Percentiles rank a stretch among this genome's conserved stretches.
These are phyloP conservation scores for Babjeviella inositovora DNA, from an alignment of 805 yeast genomes.

Conservation along the genomic window DNA sequence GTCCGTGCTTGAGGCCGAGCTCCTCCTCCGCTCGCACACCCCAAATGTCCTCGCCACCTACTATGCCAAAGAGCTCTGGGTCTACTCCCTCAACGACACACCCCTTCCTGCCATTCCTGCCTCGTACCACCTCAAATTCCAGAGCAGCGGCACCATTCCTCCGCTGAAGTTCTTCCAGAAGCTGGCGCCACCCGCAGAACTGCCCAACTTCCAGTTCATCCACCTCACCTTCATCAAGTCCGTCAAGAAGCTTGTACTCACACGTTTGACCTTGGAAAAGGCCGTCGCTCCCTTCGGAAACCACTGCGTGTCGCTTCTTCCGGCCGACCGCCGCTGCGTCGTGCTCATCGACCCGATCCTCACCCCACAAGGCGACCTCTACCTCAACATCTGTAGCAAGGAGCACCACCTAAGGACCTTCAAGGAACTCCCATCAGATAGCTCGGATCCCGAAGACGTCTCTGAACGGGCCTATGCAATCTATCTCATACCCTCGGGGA, in stretches of 20 bases:
- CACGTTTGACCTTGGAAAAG: not conserved
- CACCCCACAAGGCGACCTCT: slow-evolving; percentile 24
- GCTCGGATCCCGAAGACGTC: slow-evolving; percentile 5
- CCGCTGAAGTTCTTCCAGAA: slow-evolving; percentile 5
- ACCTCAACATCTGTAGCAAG: slow-evolving; percentile 14
- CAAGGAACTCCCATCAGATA: slow-evolving; percentile 4
- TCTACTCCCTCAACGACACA: slow-evolving; percentile 19
- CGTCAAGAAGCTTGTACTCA: slow-evolving; percentile 2
- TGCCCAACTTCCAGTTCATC: no score
- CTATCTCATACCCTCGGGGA: slow-evolving; percentile 40
- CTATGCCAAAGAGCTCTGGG: slow-evolving; percentile 23
- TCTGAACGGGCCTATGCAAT: slow-evolving; percentile 17
- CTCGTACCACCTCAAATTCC: slow-evolving; percentile 5
- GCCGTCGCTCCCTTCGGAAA: not conserved
- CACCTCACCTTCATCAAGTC: slow-evolving; percentile 6
- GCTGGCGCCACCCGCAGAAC: no score
- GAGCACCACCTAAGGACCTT: slow-evolving; percentile 3
- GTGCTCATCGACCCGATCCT: slow-evolving; percentile 30
- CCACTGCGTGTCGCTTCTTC: slow-evolving; percentile 1
- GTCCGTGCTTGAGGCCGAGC: slow-evolving; percentile 21
- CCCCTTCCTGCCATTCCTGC: slow-evolving; percentile 13
- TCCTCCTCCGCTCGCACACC: slow-evolving; percentile 14
- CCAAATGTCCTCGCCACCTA: slow-evolving; percentile 17
- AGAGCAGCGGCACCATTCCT: slow-evolving; percentile 4
- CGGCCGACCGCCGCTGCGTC: slow-evolving; percentile 10